These are phyloP conservation scores for Cladorrhinum samala DNA, from an alignment of 495 filamentous ascomycete genomes.

Conservation along the genomic window DNA sequence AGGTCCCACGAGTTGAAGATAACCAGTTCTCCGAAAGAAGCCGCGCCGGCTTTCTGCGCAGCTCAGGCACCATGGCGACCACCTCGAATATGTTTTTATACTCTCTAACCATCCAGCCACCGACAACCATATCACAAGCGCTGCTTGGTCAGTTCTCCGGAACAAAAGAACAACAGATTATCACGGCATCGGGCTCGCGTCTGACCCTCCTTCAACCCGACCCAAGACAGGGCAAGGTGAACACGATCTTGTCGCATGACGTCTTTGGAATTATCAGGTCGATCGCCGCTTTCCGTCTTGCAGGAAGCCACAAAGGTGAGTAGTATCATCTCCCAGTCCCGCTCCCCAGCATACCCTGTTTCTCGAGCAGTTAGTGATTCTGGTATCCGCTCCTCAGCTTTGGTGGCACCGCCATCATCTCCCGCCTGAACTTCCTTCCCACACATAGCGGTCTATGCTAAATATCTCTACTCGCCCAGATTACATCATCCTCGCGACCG, in stretches of 20 bases:
- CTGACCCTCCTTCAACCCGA: constrained; percentile 84
- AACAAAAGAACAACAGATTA: constrained; percentile 92
- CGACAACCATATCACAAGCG: constrained; percentile 81
- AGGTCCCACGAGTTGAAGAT: too few species aligned
- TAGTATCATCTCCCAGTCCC: constrained; percentile 24
- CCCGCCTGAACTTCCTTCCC: constrained; percentile 12
- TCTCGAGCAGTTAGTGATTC: constrained; percentile 84
- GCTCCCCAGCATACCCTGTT: constrained; percentile 21
- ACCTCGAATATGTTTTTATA: constrained; percentile 98
- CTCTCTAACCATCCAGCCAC: constrained; percentile 86
- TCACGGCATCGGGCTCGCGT: constrained; percentile 86
- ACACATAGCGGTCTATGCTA: constrained; percentile 49
- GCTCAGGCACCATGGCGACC: constrained; percentile 69
- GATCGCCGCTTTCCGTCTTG: constrained; percentile 80
- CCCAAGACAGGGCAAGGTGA: constrained; percentile 75
- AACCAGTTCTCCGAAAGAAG: constrained; percentile 21
- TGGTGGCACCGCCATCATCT: constrained; percentile 28
- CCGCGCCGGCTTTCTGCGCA: constrained; percentile 51
- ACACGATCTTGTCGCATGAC: constrained; percentile 81
- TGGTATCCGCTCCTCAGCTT: constrained; percentile 55
- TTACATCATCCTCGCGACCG: constrained; percentile 91
- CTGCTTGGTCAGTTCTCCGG: constrained; percentile 91
- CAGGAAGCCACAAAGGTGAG: constrained; percentile 96
- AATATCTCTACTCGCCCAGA: constrained; percentile 55
- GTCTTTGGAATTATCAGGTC: constrained; percentile 90